Percentiles rank a stretch among this genome's conserved stretches.
Evolutionary conservation across 179 eudicot species (phyloP).

Genomic region (Spinacia oleracea): DNA sequence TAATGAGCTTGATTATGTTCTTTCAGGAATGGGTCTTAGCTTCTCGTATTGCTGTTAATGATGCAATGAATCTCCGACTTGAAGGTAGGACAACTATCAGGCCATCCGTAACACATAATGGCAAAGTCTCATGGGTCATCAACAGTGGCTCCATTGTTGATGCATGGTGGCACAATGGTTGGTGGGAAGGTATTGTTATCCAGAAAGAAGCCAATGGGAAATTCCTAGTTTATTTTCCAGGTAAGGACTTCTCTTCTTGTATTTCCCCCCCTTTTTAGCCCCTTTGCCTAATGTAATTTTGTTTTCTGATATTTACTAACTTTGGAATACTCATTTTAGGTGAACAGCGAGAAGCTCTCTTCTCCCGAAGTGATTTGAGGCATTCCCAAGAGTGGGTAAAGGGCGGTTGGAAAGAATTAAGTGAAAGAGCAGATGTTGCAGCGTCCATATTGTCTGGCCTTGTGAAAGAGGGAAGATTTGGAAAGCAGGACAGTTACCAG

Average conservation of each 20-base stretch:
- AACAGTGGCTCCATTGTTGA: constrained; percentile 66
- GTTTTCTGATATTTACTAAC: neutral
- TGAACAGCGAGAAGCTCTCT: constrained; percentile 50
- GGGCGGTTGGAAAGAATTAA: constrained; percentile 52
- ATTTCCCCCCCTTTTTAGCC: neutral
- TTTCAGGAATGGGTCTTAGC: constrained; percentile 80
- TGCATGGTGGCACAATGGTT: constrained; percentile 89
- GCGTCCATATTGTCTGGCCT: constrained; percentile 29
- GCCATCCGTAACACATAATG: constrained; percentile 37
- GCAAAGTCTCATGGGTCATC: constrained; percentile 28
- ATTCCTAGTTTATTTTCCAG: constrained; percentile 71
- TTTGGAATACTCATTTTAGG: constrained; percentile 35
- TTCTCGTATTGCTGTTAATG: constrained; percentile 57
- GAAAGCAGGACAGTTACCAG: neutral
- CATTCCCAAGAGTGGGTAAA: constrained; percentile 82
- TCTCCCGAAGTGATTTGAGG: constrained; percentile 48
- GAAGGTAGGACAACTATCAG: constrained; percentile 63
- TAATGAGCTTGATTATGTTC: neutral
- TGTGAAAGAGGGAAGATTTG: constrained; percentile 9
- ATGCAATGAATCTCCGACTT: constrained; percentile 54
- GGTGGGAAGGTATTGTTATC: constrained; percentile 96
- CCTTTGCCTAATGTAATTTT: neutral
- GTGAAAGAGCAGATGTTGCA: constrained; percentile 58
- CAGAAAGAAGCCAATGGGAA: constrained; percentile 46
- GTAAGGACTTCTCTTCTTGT: constrained; percentile 25